A percentile compares a stretch with the other conserved stretches of the same genome.
phyloP scores from a whole-genome alignment of 1,284 basidiomycete species.

The Fomitopsis pinicola region DNA sequence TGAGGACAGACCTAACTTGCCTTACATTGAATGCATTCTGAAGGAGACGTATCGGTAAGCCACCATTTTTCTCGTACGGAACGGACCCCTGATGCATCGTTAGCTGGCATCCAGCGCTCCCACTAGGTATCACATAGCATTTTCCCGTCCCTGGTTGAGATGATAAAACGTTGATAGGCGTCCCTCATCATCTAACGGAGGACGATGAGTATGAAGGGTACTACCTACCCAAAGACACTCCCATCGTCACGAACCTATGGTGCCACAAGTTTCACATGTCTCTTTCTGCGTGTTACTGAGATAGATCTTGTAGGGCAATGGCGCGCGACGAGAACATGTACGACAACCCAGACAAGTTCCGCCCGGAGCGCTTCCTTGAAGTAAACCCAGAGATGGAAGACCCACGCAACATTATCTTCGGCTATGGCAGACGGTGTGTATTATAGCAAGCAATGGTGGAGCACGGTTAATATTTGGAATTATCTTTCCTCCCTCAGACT shows the following conservation, averaged over 20 bases:
- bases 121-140: no score
- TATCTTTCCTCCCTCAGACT: not conserved
- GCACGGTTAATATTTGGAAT: no score
- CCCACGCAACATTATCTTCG: not conserved
- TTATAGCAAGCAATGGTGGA: not conserved
- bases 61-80: not conserved
- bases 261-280: not conserved
- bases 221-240: slow-evolving; percentile 16
- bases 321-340: not conserved
- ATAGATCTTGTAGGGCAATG: not conserved
- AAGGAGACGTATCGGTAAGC: not conserved
- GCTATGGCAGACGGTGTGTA: not conserved
- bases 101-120: no score
- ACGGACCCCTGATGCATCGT: not conserved
- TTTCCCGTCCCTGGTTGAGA: no score
- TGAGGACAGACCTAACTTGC: not conserved
- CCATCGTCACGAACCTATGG: slow-evolving; percentile 1
- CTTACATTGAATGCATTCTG: not conserved
- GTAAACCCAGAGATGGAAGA: not conserved
- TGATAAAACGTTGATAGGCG: not conserved
- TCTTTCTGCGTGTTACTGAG: not conserved
- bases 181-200: not conserved
- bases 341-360: not conserved
- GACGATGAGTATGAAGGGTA: not conserved
- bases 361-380: not conserved